Percentiles rank a stretch among this genome's conserved stretches.
phyloP scores from a whole-genome alignment of 192 early-diverging fungal species.

The Umbelopsis vinacea region DNA sequence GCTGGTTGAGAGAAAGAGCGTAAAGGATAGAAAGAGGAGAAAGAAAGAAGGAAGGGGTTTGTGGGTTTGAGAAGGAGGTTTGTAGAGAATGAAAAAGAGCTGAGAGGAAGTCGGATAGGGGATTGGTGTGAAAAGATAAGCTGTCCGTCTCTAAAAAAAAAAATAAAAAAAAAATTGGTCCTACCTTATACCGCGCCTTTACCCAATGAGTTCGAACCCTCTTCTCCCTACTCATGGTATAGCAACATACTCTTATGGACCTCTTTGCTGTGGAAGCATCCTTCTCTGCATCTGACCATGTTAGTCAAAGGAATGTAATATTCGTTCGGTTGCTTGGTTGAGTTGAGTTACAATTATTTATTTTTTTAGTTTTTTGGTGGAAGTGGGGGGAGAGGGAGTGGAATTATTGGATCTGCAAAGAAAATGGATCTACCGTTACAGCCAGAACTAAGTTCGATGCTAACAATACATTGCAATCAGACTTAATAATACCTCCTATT shows the following conservation, averaged over 20 bases:
- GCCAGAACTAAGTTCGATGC: neutral
- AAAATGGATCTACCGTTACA: neutral
- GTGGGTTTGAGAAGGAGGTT: neutral
- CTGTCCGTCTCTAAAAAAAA: neutral
- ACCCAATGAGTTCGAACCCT: neutral
- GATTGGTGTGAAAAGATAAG: slow-evolving; percentile 21
- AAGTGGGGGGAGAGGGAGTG: neutral
- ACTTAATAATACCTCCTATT: too few relatives aligned
- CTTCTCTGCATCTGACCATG: too few relatives aligned
- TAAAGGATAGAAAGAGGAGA: neutral
- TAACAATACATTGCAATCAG: too few relatives aligned
- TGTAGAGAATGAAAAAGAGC: slow-evolving; percentile 14
- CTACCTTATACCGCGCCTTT: neutral
- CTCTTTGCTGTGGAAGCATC: neutral
- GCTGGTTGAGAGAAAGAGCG: neutral
- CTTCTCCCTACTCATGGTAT: neutral
- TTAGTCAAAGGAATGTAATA: slow-evolving; percentile 1
- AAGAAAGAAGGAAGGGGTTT: slow-evolving; percentile 5
- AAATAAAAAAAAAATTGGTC: too few relatives aligned
- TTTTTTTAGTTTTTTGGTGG: neutral
- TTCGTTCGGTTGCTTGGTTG: neutral
- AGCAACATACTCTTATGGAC: neutral
- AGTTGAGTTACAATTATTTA: neutral
- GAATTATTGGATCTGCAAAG: slow-evolving; percentile 13
- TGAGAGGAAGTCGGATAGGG: neutral